Percentiles rank a stretch among this genome's conserved stretches.
phyloP scores from a whole-genome alignment of 345 rosid species.

The Syzygium jambos region DNA sequence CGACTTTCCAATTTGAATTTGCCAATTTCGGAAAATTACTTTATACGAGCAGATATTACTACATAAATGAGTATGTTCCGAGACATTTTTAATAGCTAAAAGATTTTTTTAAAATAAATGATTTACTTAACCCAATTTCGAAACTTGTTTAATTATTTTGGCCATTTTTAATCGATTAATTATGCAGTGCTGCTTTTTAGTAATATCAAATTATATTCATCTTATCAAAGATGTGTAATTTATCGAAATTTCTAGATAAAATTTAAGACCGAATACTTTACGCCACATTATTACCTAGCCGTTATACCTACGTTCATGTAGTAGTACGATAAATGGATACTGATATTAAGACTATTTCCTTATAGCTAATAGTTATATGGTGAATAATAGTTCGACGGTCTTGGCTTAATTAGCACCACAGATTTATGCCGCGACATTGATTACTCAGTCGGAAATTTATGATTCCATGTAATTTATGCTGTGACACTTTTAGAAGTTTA shows the following conservation, averaged over 20 bases:
- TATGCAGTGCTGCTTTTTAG: background rate
- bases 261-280: background rate
- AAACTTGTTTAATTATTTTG: background rate
- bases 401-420: background rate
- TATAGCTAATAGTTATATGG: background rate
- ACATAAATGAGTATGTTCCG: no score
- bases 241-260: background rate
- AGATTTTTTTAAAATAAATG: background rate
- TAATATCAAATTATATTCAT: background rate
- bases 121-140: background rate
- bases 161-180: background rate
- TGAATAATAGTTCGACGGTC: background rate
- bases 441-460: fast-evolving
- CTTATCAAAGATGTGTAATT: background rate
- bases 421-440: background rate
- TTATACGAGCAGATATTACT: background rate
- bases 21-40: background rate
- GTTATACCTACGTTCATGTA: no score
- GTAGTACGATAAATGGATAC: fast-evolving
- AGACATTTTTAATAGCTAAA: no score
- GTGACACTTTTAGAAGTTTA: background rate
- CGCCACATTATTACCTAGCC: fast-evolving
- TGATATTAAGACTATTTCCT: background rate
- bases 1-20: background rate
- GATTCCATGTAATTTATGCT: background rate